phyloP scores from a whole-genome alignment of 768 basidiomycete species.

The Mycena rebaudengoi region DNA sequence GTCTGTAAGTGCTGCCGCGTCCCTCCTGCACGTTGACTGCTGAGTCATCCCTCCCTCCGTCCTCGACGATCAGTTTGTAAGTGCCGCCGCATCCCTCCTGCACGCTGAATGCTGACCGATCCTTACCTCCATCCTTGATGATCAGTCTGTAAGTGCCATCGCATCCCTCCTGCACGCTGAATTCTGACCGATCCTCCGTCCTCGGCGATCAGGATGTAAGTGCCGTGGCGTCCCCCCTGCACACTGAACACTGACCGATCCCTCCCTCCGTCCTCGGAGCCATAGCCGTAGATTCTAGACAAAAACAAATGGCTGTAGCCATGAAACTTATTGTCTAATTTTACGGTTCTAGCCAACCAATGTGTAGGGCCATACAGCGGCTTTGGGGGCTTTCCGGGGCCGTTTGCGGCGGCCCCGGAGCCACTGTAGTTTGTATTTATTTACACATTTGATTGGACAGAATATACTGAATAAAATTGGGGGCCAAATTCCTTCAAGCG shows the following conservation, averaged over 20 bases:
- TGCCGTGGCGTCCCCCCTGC: not conserved
- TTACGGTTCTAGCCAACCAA: no score
- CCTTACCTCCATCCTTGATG: no score
- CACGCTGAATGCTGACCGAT: not conserved
- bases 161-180: not conserved
- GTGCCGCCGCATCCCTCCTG: not conserved
- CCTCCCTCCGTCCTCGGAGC: not conserved
- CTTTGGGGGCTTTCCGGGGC: no score
- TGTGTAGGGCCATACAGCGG: no score
- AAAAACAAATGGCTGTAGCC: no score
- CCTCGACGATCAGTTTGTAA: not conserved
- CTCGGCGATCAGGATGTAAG: not conserved
- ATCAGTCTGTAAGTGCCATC: not conserved
- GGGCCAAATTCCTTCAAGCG: no score
- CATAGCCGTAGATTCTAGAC: no score
- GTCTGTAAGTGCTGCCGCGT: not conserved
- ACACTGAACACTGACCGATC: not conserved
- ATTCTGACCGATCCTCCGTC: not conserved
- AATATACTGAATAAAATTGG: no score
- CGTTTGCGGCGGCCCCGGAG: no score
- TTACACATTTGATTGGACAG: no score
- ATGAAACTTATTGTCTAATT: no score
- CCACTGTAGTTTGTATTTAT: no score
- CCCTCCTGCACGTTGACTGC: not conserved
- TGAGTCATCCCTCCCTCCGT: not conserved